Evolutionary conservation across 2,329 filamentous ascomycete genomes (phyloP), one percentile per base, ranked within the genome.

Genomic region (Fonsecaea erecta): DNA sequence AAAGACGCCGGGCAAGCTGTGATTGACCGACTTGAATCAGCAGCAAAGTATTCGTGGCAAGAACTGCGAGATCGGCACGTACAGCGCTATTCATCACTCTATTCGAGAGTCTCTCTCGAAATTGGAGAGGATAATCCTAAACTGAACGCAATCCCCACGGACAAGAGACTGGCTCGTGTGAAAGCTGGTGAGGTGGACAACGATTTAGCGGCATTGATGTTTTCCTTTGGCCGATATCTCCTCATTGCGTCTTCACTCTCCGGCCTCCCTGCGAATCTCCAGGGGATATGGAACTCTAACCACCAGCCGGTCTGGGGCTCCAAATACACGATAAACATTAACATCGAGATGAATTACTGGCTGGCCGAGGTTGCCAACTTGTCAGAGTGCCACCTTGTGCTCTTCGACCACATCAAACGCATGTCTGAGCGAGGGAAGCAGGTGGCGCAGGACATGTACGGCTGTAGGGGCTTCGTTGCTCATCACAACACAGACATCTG

Each of bases 311-410:
- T 81, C 0, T 86, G 85, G 85, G 79, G 80, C 9, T 81, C 77
- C 2, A 84, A 87, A 68, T 88, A 86, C 61, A 84, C 86, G 57
- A 77, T 81, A 43, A 84, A 88, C 66, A 86, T 88, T 70, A 87
- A 87, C 63, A 63, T 87, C 0, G 83, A 88, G 68, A 87, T 87
- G 85, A 87, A 87, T 64, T 81, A 87, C 69, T 88, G 85, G 85
- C 77, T 75, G 1, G 80, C 81, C 1, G 83, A 86, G 35, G 79
- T 84, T 59, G 85, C 83, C 0, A 84, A 84, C 0, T 74, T 86
- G 0, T 0, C 75, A 75, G 0, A 82, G 83, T 60, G 30, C 26
- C 40, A 54, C 40, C 12, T 43, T 24, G 35, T 60, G 35, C 51
- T 66, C 30, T 63, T 59, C 34, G 46, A 63, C 35, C 51, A 58